These are phyloP conservation scores for Pseudogymnoascus sp. DNA, from an alignment of 2,329 filamentous ascomycete species.

Conservation along the genomic window DNA sequence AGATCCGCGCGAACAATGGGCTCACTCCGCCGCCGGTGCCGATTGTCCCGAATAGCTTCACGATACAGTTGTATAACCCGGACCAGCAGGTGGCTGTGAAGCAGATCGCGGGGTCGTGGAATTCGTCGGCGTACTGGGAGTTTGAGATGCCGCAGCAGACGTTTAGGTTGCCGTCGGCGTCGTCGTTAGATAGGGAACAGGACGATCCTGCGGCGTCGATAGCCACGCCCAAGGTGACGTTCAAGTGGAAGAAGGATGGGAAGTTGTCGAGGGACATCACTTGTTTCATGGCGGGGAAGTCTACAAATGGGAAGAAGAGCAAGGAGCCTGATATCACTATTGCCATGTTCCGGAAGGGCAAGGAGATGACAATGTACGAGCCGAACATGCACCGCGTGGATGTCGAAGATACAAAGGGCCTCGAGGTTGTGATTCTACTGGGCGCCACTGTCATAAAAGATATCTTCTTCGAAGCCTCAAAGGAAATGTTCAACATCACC, in stretches of 20 bases:
- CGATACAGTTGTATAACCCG: slow-evolving; percentile 87
- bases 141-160: slow-evolving; percentile 85
- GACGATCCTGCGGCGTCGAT: slow-evolving; percentile 46
- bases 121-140: slow-evolving; percentile 72
- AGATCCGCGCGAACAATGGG: slow-evolving; percentile 63
- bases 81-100: slow-evolving; percentile 71
- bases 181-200: slow-evolving; percentile 66
- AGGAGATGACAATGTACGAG: slow-evolving; percentile 76
- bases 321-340: slow-evolving; percentile 94
- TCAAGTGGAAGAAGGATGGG: slow-evolving; percentile 84
- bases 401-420: slow-evolving; percentile 85
- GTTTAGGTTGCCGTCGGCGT: slow-evolving; percentile 72
- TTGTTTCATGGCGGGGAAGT: slow-evolving; percentile 76
- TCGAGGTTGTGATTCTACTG: slow-evolving; percentile 71
- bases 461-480: slow-evolving; percentile 53
- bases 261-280: slow-evolving; percentile 80
- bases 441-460: slow-evolving; percentile 57
- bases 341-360: slow-evolving; percentile 70
- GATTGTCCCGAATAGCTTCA: slow-evolving; percentile 67
- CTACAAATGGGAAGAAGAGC: slow-evolving; percentile 62
- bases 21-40: slow-evolving; percentile 58
- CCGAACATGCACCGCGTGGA: slow-evolving; percentile 86
- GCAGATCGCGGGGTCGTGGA: slow-evolving; percentile 68
- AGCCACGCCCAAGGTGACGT: slow-evolving; percentile 65
- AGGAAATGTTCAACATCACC: slow-evolving; percentile 70